Evolutionary conservation across 192 early-diverging fungal genomes (phyloP).

Genomic region (Jimgerdemannia lactiflua): DNA sequence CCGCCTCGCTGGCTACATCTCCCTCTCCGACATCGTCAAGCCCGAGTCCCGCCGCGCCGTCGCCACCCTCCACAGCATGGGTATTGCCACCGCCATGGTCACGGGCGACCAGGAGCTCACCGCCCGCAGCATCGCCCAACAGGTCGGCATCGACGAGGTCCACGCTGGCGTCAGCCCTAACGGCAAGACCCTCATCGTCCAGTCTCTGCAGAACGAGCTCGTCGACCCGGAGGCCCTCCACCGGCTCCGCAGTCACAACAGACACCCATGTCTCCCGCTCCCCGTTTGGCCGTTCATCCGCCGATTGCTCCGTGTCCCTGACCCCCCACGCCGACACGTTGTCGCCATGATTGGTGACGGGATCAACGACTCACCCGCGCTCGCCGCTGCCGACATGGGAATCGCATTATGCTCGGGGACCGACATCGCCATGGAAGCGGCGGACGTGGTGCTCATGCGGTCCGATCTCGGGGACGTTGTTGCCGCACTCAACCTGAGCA

Average conservation of each 20-base stretch:
- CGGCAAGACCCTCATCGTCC: constrained; percentile 82
- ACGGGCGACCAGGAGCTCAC: constrained; percentile 92
- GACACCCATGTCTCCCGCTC: not conserved
- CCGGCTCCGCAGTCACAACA: constrained; percentile 13
- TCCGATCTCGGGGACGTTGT: constrained; percentile 86
- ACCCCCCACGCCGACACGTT: constrained; percentile 21
- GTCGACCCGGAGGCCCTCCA: constrained; percentile 8
- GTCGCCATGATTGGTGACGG: constrained; percentile 98
- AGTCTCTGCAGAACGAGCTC: constrained; percentile 55
- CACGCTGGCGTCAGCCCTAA: constrained; percentile 89
- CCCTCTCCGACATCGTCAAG: constrained; percentile 83
- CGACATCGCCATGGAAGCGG: constrained; percentile 95
- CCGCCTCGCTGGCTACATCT: constrained; percentile 61
- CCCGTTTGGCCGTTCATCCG: not conserved
- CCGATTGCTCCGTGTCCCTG: not conserved
- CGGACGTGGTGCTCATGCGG: constrained; percentile 89
- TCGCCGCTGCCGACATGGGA: constrained; percentile 83
- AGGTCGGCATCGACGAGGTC: constrained; percentile 82
- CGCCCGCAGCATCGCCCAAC: constrained; percentile 75
- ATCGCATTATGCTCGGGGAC: constrained; percentile 90
- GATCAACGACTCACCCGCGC: constrained; percentile 91
- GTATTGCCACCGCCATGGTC: constrained; percentile 82
- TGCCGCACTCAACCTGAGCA: constrained; percentile 77
- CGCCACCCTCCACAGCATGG: constrained; percentile 68
- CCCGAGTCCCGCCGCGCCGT: constrained; percentile 74